Conservation (phyloP, 108 stramenopile genomes). For the Discostella stelligeroides region DNA sequence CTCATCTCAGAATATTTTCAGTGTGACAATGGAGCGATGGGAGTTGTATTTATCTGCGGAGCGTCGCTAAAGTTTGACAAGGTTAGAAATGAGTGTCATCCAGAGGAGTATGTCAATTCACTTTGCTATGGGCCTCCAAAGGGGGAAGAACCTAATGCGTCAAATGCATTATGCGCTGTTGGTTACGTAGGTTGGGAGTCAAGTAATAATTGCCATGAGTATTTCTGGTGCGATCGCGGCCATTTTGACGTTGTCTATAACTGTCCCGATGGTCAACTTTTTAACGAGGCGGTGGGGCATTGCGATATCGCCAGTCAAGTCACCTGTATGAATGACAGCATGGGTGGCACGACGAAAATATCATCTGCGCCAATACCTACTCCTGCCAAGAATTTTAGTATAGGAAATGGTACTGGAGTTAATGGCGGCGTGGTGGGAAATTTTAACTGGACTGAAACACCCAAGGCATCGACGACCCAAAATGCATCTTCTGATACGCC, state of each 20-base stretch:
- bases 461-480: neutral
- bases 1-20: slow-evolving; percentile 3
- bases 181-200: slow-evolving; percentile 21
- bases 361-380: neutral
- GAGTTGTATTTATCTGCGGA: slow-evolving; percentile 6
- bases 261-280: slow-evolving; percentile 26
- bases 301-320: slow-evolving; percentile 38
- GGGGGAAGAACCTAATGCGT: slow-evolving; percentile 1
- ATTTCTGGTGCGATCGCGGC: slow-evolving; percentile 33
- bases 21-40: slow-evolving; percentile 9
- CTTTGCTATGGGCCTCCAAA: slow-evolving; percentile 32
- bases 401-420: neutral
- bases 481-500: slow-evolving; percentile 6
- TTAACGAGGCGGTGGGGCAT: slow-evolving; percentile 21
- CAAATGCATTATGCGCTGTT: slow-evolving; percentile 5
- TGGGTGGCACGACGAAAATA: neutral
- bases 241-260: slow-evolving; percentile 11
- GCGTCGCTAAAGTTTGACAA: slow-evolving; percentile 16
- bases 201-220: slow-evolving; percentile 14
- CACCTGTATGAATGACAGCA: slow-evolving; percentile 6
- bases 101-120: slow-evolving; percentile 13
- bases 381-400: neutral
- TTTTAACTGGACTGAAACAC: neutral
- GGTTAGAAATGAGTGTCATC: slow-evolving; percentile 8
- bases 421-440: slow-evolving; percentile 3